Evolutionary conservation across 306 rosid species (phyloP).

Genomic region (Astragalus membranaceus): DNA sequence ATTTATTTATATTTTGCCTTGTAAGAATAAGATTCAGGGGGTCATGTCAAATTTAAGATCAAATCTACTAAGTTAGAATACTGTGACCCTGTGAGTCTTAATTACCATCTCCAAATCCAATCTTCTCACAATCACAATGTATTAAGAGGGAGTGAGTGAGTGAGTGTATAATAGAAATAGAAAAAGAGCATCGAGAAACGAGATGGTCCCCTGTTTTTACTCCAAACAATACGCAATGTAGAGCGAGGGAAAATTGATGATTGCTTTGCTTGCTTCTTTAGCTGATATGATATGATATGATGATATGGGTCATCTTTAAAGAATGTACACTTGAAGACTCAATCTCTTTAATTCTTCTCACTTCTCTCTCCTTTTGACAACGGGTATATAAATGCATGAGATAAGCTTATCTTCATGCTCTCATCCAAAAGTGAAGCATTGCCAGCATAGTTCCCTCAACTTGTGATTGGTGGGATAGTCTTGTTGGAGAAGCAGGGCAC

Average conservation of each 20-base stretch:
- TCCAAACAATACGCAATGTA: slow-evolving; percentile 14
- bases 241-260: neutral
- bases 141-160: no score
- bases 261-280: slow-evolving; percentile 30
- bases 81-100: neutral
- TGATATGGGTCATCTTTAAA: slow-evolving; percentile 35
- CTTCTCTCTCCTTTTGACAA: neutral
- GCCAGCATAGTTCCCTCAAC: no score
- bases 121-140: neutral
- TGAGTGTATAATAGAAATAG: no score
- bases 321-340: slow-evolving; percentile 70
- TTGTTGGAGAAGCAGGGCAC: slow-evolving; percentile 99
- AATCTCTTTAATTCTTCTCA: slow-evolving; percentile 35
- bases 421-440: no score
- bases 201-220: slow-evolving; percentile 2
- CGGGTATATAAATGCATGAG: slow-evolving; percentile 25
- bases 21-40: slow-evolving; percentile 50
- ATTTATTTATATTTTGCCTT: neutral
- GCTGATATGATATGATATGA: no score
- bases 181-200: neutral
- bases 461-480: slow-evolving; percentile 47
- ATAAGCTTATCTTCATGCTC: slow-evolving; percentile 9
- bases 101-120: neutral
- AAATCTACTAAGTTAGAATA: neutral
- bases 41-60: neutral